These are phyloP conservation scores for Barbatosphaeria neglecta DNA, from an alignment of 495 filamentous ascomycete genomes.

Conservation along the genomic window DNA sequence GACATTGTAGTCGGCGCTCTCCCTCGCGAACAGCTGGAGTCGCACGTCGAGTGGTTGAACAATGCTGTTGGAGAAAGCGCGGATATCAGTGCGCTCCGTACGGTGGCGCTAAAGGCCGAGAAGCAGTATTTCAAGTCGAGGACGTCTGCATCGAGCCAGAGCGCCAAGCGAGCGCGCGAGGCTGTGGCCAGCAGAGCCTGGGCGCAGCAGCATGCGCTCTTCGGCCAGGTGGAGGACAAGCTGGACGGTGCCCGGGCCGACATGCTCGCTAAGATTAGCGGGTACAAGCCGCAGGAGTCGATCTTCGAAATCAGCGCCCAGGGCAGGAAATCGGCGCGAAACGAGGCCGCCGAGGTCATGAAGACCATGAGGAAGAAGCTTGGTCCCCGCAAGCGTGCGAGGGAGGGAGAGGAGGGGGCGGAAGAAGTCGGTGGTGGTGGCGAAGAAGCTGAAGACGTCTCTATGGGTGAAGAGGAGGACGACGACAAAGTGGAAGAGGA, in stretches of 20 bases:
- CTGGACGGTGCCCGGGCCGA: conserved; percentile 61
- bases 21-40: conserved; percentile 56
- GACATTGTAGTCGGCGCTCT: conserved; percentile 72
- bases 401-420: conserved; percentile 15
- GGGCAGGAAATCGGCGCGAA: conserved; percentile 40
- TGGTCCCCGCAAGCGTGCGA: conserved; percentile 25
- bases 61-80: conserved; percentile 61
- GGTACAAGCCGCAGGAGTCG: conserved; percentile 80
- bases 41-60: conserved; percentile 63
- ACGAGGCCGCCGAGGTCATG: conserved; percentile 71
- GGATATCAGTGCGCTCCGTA: conserved; percentile 58
- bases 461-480: conserved; percentile 24
- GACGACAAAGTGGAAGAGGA: conserved; percentile 41
- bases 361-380: conserved; percentile 53
- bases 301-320: conserved; percentile 83
- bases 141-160: conserved; percentile 77
- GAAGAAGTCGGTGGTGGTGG: conserved; percentile 22
- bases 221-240: conserved; percentile 51
- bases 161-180: conserved; percentile 72
- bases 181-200: conserved; percentile 56
- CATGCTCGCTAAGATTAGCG: conserved; percentile 76
- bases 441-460: conserved; percentile 30
- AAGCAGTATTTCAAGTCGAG: conserved; percentile 83
- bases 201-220: conserved; percentile 61
- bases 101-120: conserved; percentile 77